Evolutionary conservation across 768 basidiomycete genomes (phyloP).

Genomic region (Naganishia friedmannii): DNA sequence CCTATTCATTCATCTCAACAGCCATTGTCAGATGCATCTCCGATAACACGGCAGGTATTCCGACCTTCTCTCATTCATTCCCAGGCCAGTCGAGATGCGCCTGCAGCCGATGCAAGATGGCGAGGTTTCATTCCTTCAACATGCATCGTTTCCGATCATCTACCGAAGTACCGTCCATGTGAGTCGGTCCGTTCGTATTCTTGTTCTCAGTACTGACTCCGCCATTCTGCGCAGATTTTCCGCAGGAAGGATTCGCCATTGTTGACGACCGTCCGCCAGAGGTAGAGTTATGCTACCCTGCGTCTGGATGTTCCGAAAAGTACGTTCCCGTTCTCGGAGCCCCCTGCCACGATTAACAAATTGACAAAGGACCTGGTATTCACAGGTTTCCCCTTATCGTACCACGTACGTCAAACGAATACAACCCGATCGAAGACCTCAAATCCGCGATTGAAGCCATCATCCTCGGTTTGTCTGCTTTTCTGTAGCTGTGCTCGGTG

Average conservation of each 20-base stretch:
- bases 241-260: slow-evolving; percentile 46
- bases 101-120: background rate
- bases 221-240: slow-evolving; percentile 37
- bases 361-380: background rate
- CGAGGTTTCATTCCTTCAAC: slow-evolving; percentile 21
- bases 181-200: background rate
- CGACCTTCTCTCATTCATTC: slow-evolving; percentile 18
- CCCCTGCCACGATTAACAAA: no score
- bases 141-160: slow-evolving; percentile 9
- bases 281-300: slow-evolving; percentile 47
- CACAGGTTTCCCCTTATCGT: slow-evolving; percentile 12
- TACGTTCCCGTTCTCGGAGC: background rate
- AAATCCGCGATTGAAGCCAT: slow-evolving; percentile 40
- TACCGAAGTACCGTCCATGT: slow-evolving; percentile 28
- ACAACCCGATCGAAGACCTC: slow-evolving; percentile 44
- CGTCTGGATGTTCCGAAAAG: slow-evolving; percentile 43
- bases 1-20: background rate
- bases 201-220: background rate
- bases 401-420: slow-evolving; percentile 37
- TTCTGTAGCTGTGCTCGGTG: background rate
- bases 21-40: background rate
- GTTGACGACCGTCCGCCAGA: slow-evolving; percentile 37
- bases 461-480: slow-evolving; percentile 40
- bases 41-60: slow-evolving; percentile 15
- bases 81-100: background rate